Evolutionary conservation across 2,329 filamentous ascomycete genomes (phyloP).

Genomic region (Hypoxylon sp.): DNA sequence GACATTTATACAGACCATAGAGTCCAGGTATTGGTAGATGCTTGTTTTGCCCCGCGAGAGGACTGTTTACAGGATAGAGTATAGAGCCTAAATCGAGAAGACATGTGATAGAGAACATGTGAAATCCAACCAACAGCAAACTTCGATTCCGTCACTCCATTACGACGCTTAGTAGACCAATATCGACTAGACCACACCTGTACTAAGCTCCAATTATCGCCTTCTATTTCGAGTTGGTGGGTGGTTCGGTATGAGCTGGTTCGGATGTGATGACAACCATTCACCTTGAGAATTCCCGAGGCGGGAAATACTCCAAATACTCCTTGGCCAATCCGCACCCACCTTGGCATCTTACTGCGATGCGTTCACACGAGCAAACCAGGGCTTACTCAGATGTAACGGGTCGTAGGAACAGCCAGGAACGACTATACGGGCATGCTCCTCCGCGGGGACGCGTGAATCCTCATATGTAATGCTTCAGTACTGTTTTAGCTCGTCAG

Average conservation of each 20-base stretch:
- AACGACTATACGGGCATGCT: constrained; percentile 15
- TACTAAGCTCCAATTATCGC: constrained; percentile 40
- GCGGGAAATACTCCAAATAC: constrained; percentile 6
- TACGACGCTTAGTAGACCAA: constrained; percentile 39
- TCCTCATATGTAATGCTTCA: constrained; percentile 19
- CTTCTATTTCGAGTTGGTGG: constrained; percentile 42
- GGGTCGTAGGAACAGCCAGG: constrained; percentile 17
- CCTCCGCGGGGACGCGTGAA: constrained; percentile 31
- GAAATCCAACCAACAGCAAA: constrained; percentile 30
- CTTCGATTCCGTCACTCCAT: constrained; percentile 36
- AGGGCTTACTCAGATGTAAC: constrained; percentile 42
- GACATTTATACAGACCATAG: constrained; percentile 39
- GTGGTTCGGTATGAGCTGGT: constrained; percentile 32
- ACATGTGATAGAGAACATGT: constrained; percentile 39
- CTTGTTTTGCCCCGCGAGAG: constrained; percentile 17
- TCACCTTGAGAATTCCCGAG: constrained; percentile 23
- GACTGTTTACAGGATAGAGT: constrained; percentile 31
- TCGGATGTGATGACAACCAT: constrained; percentile 27
- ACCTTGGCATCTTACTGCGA: constrained; percentile 47
- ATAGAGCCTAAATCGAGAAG: constrained; percentile 40
- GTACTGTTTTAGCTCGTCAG: constrained; percentile 14
- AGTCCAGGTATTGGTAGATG: constrained; percentile 31
- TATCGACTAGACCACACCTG: constrained; percentile 13
- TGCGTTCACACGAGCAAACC: constrained; percentile 31
- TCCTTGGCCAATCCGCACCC: constrained; percentile 26